A percentile compares a stretch with the other conserved stretches of the same genome.
phyloP scores from a whole-genome alignment of 1,284 basidiomycete genomes.

The Ustilago hordei region DNA sequence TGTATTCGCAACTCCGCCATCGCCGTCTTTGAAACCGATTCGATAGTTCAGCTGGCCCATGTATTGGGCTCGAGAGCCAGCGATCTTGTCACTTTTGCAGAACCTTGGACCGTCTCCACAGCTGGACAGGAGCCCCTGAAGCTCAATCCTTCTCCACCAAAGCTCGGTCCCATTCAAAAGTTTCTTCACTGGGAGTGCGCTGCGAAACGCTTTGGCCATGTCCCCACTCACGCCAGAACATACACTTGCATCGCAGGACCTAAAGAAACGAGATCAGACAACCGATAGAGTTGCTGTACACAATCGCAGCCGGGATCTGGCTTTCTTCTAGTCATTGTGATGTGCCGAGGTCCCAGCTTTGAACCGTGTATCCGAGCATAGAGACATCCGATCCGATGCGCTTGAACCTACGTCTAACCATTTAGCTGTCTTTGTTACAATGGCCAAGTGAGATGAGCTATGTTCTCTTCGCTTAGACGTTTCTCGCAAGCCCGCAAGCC shows the following conservation, averaged over 20 bases:
- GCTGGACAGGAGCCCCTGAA: too few species aligned
- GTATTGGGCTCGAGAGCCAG: neutral
- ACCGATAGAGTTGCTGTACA: neutral
- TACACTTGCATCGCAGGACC: neutral
- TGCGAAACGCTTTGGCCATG: neutral
- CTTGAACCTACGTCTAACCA: neutral
- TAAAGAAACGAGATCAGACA: neutral
- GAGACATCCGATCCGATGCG: neutral
- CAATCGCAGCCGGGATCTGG: neutral
- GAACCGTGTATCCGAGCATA: neutral
- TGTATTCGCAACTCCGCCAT: conserved; percentile 1
- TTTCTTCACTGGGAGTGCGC: neutral
- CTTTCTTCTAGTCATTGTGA: neutral
- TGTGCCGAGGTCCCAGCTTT: neutral
- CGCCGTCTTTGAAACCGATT: too few species aligned
- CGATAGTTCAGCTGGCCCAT: neutral
- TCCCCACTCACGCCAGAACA: neutral
- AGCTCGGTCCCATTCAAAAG: neutral
- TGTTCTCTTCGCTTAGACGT: neutral
- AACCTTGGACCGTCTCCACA: neutral
- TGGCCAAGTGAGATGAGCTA: neutral
- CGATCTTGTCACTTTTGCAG: neutral
- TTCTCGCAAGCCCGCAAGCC: neutral
- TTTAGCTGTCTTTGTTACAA: too few species aligned
- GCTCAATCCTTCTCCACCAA: neutral